Evolutionary conservation across 495 filamentous ascomycete genomes (phyloP), one percentile per base, ranked within the genome.

Genomic region (Podospora conica): DNA sequence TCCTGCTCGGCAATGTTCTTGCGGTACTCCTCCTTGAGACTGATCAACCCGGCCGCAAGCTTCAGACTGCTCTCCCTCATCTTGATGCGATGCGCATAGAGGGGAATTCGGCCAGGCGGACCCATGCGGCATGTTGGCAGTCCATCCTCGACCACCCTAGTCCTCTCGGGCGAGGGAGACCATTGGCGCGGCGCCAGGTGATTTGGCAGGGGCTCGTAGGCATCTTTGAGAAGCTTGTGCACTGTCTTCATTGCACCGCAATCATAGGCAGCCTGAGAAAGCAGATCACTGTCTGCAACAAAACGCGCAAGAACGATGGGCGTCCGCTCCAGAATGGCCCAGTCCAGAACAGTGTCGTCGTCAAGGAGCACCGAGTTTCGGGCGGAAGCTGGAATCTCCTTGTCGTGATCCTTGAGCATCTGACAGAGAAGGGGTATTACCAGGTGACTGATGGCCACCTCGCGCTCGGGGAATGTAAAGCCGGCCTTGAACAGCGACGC

Each of bases 231-330:
- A 20, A 97, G 78, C 69, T 88, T 87, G 15, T 87, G 90, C 20
- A 93, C 79, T 53, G 84, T 83, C 68, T 88, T 90, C 55, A 96
- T 86, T 7, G 86, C 88, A 60, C 84, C 83, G 60, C 89, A 91
- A 61, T 97, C 91, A 54, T 88, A 87, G 1, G 92, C 92, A 56
- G 92, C 88, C 67, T 87, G 90, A 75, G 97, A 93, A 60, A 97
- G 76, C 33, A 84, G 81, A 58, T 86, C 80, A 71, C 87, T 91
- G 68, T 93, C 91, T 25, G 87, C 87, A 9, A 96, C 86, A 28
- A 98, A 78, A 40, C 86, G 86, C 24, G 91, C 91, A 54, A 98
- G 79, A 21, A 96, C 82, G 2, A 84, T 82, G 2, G 92, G 90
- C 7, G 90, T 84, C 66, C 87, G 85, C 73, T 95, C 92, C 65